Evolutionary conservation across 805 yeast species (phyloP), one percentile per base, ranked within the genome.

Genomic region (Cyberlindnera xylosilytica): DNA sequence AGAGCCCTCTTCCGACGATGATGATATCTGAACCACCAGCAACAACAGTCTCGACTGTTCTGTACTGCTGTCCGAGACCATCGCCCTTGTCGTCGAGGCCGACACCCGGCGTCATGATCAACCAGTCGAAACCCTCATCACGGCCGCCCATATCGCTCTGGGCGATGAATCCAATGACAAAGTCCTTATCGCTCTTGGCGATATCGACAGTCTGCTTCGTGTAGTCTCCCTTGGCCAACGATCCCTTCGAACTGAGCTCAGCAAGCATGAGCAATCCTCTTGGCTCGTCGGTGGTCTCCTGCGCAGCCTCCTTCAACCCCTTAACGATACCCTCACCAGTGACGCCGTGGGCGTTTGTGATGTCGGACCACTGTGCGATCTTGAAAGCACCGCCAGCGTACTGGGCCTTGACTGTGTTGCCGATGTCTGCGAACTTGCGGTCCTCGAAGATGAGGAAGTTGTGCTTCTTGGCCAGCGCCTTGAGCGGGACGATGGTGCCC

Each of bases 41-140:
- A 11, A 91, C 72, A 19, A 89, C 99, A 46, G 85, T 87, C 50
- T 78, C 79, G 4, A 91, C 98, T 5, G 97, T 81, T 63, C 99
- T 77, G 65, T 93, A 93, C 66, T 93, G 98, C 65, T 93, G 99
- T 19, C 99, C 99, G 47, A 93, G 73, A 1, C 83, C 79, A 62
- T 93, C 99, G 13, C 98, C 97, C 63, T 84, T 93, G 60, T 91
- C 98, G 60, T 91, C 99, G 39, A 93, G 74, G 3, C 98, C 98
- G 30, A 93, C 99, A 48, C 99, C 99, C 0, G 99, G 99, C 1
- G 99, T 91, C 93, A 93, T 83, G 45, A 90, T 79, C 31, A 93
- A 66, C 97, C 97, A 93, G 66, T 93, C 99, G 57, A 85, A 90
- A 1, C 91, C 93, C 55, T 82, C 93, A 3, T 76, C 82, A 34